These are phyloP conservation scores for Trametes versicolor DNA, from an alignment of 1,284 basidiomycete genomes.

Conservation along the genomic window DNA sequence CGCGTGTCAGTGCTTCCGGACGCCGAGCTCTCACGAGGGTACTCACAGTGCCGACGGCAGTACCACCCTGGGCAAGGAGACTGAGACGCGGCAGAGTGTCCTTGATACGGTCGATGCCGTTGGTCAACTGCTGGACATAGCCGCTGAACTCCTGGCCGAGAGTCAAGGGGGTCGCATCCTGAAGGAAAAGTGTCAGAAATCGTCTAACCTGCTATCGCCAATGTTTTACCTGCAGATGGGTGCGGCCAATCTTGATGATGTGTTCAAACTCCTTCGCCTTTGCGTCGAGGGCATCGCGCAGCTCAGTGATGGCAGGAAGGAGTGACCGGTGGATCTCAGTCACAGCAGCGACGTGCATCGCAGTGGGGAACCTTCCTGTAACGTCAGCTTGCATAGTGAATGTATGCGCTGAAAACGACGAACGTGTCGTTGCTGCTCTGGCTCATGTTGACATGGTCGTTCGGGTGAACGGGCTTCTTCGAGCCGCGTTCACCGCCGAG, in stretches of 20 bases:
- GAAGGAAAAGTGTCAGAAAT: not conserved
- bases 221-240: constrained; percentile 83
- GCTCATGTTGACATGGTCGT: constrained; percentile 99
- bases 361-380: constrained; percentile 89
- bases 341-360: constrained; percentile 98
- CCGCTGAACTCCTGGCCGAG: constrained; percentile 99
- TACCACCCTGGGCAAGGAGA: constrained; percentile 96
- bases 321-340: constrained; percentile 86
- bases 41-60: constrained; percentile 95
- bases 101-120: constrained; percentile 91
- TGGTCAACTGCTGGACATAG: constrained; percentile 95
- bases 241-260: constrained; percentile 99
- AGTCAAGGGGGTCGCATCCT: constrained; percentile 98
- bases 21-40: not conserved
- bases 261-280: constrained; percentile 87
- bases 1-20: constrained; percentile 10
- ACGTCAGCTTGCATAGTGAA: not conserved
- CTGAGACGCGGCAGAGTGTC: constrained; percentile 88
- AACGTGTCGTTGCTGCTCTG: constrained; percentile 99
- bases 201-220: not conserved
- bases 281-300: constrained; percentile 84
- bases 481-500: constrained; percentile 96
- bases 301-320: constrained; percentile 87
- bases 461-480: constrained; percentile 98
- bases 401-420: constrained; percentile 35